Conservation (phyloP, 169 alveolate genomes). For the Amoebophrya sp. region DNA sequence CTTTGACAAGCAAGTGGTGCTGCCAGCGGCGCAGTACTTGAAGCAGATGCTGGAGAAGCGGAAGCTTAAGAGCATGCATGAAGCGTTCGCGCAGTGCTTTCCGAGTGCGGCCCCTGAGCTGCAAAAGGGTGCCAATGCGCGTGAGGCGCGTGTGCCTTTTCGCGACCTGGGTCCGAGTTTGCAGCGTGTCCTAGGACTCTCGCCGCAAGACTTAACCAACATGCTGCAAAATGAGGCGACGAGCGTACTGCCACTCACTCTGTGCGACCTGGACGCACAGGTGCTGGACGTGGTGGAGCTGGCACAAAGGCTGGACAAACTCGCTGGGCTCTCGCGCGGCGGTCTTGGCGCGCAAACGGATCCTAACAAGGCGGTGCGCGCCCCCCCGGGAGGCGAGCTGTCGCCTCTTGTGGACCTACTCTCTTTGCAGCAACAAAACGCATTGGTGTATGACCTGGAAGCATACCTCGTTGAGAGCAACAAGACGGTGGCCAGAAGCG, state of each 20-base stretch:
- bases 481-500: too few species aligned
- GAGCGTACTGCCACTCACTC: background rate
- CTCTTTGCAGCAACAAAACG: background rate
- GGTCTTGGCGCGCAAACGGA: background rate
- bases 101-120: too few species aligned
- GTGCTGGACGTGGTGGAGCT: background rate
- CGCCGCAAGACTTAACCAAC: background rate
- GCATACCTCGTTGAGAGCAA: background rate
- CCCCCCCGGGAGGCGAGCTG: background rate
- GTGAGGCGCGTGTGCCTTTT: background rate
- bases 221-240: background rate
- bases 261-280: background rate
- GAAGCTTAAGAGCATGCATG: background rate
- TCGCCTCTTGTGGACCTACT: background rate
- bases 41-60: background rate
- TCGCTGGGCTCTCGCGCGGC: background rate
- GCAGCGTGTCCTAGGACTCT: background rate
- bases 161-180: background rate
- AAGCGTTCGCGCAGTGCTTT: background rate
- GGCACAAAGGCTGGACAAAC: background rate
- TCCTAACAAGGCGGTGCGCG: background rate
- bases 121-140: background rate
- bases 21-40: background rate
- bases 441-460: background rate
- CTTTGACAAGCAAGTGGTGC: background rate